Conservation (phyloP, 805 yeast species). For the Wickerhamia fluorescens region DNA sequence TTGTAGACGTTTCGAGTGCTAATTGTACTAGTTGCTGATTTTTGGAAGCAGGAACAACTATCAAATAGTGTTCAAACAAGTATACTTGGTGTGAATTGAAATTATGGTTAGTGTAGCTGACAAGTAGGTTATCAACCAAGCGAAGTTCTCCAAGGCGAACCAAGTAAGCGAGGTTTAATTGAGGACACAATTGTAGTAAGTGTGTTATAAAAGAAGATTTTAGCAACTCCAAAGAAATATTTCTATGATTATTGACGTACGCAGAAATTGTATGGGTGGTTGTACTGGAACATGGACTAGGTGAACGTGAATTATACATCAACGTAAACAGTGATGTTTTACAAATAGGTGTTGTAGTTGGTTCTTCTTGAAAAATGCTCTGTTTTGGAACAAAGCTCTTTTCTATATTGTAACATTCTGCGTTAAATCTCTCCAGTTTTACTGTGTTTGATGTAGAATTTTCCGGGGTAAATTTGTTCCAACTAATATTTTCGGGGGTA, state of each 20-base stretch:
- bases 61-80: constrained; percentile 23
- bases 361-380: too few relatives aligned
- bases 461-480: too few relatives aligned
- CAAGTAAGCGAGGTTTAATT: constrained; percentile 18
- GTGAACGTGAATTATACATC: constrained; percentile 2
- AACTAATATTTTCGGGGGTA: too few relatives aligned
- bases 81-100: constrained; percentile 15
- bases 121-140: constrained; percentile 26
- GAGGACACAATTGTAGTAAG: constrained; percentile 17
- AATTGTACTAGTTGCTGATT: background rate
- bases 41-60: background rate
- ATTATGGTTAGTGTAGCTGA: constrained; percentile 11
- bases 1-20: too few relatives aligned
- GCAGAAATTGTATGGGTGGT: constrained; percentile 6
- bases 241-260: constrained; percentile 10
- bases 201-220: constrained; percentile 22
- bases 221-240: constrained; percentile 18
- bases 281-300: constrained; percentile 5
- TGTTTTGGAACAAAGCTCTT: too few relatives aligned
- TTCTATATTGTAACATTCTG: too few relatives aligned
- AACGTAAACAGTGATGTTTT: background rate
- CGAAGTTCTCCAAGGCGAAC: constrained; percentile 28
- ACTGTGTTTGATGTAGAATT: too few relatives aligned
- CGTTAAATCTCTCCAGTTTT: too few relatives aligned
- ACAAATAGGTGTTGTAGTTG: background rate